Conservation (phyloP, 371 early-diverging fungal species). For the Gilbertella persicaria region DNA sequence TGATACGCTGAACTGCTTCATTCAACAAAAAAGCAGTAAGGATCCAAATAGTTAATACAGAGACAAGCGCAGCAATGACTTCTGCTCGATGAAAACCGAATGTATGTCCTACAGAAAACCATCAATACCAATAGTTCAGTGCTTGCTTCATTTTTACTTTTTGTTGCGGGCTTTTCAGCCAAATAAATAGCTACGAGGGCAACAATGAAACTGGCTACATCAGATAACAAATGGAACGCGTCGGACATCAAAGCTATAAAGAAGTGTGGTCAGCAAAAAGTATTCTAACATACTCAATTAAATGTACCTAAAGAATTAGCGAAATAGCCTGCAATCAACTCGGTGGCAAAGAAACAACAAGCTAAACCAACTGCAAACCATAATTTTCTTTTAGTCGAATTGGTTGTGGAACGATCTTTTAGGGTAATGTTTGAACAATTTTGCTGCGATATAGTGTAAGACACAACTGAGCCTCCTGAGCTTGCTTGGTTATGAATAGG, state of each 20-base stretch:
- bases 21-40: slow-evolving; percentile 72
- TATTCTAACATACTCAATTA: too few relatives aligned
- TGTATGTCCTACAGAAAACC: slow-evolving; percentile 51
- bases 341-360: slow-evolving; percentile 66
- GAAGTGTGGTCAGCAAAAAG: slow-evolving; percentile 1
- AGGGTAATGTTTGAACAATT: slow-evolving; percentile 40
- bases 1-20: slow-evolving; percentile 77
- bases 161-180: slow-evolving; percentile 69
- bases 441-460: slow-evolving; percentile 24
- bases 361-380: slow-evolving; percentile 59
- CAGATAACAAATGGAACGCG: slow-evolving; percentile 76
- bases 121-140: neutral
- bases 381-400: slow-evolving; percentile 45
- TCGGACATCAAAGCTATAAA: slow-evolving; percentile 70
- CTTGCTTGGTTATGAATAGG: slow-evolving; percentile 4
- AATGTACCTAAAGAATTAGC: slow-evolving; percentile 63
- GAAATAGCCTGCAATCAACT: slow-evolving; percentile 71
- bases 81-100: slow-evolving; percentile 89
- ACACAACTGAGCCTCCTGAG: slow-evolving; percentile 24
- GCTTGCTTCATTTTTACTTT: slow-evolving; percentile 34
- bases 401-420: slow-evolving; percentile 22
- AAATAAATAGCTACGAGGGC: slow-evolving; percentile 73
- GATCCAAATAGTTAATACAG: slow-evolving; percentile 82
- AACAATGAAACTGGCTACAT: slow-evolving; percentile 74
- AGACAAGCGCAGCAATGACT: slow-evolving; percentile 81